Base-by-base conservation (phyloP, 2,329 filamentous ascomycete genomes). In the Fusarium stilboides region DNA sequence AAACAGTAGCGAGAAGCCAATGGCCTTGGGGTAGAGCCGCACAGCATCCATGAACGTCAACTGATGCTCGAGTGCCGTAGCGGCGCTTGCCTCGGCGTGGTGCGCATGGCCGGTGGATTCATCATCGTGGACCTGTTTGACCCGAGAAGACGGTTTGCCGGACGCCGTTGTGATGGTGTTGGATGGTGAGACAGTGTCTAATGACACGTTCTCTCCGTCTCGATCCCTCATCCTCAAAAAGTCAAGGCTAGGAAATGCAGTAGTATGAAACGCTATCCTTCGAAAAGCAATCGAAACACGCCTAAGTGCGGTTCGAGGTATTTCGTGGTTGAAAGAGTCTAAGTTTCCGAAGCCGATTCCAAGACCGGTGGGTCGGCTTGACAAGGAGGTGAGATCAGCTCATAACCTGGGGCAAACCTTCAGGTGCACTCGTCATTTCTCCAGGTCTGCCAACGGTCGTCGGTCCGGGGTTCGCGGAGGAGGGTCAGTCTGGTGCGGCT, bases 1-100 rank as follows among this genome's bases (percentile, higher is more conserved):
- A 4, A 83, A 76, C 24, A 83, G 66, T 62, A 82, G 74, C 1
- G 81, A 83, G 78, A 81, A 83, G 55, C 69, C 77, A 33, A 83
- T 78, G 43, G 81, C 81, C 65, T 82, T 81, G 22, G 80, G 80
- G 50, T 82, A 82, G 2, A 81, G 71, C 43, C 75, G 76, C 57
- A 82, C 69, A 8, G 80, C 77, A 53, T 81, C 72, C 20, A 72
- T 65, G 36, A 82, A 75, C 15, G 73, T 77, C 74, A 82, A 78
- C 36, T 57, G 70, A 43, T 79, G 79, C 70, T 82, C 80, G 49
- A 75, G 74, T n/a, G 78, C 75, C n/a, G 79, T 80, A 5, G 82
- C 82, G 13, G 77, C 77, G 24, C 79, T 77, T 37, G 79, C 68
- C 36, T 71, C 68, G 10, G 68, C 51, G 1, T 65, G 47, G 3